These are phyloP conservation scores for Ascochyta lentis DNA, from an alignment of 2,329 filamentous ascomycete species.

Conservation along the genomic window DNA sequence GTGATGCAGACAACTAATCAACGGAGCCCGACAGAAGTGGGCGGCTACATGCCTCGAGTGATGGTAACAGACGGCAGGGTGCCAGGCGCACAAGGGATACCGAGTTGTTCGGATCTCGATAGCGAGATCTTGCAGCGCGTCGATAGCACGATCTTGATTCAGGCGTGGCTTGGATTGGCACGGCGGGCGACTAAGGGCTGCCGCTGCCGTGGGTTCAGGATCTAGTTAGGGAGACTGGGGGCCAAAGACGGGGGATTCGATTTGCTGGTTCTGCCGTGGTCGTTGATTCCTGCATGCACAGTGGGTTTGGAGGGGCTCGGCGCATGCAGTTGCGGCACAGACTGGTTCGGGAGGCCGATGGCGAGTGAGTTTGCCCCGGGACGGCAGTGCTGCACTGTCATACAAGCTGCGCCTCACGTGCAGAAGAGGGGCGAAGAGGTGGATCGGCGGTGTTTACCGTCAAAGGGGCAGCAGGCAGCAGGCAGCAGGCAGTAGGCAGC, in stretches of 20 bases:
- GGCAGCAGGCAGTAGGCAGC: too few relatives aligned
- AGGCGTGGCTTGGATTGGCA: constrained; percentile 1
- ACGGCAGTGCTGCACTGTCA: background rate
- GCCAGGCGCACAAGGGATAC: constrained; percentile 3
- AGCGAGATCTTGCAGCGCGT: constrained; percentile 13
- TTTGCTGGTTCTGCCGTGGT: constrained; percentile 3
- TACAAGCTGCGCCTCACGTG: background rate
- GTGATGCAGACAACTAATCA: background rate
- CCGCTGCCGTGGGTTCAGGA: constrained; percentile 1
- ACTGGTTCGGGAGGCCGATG: background rate
- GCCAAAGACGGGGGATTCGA: constrained; percentile 1
- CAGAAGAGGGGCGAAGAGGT: background rate
- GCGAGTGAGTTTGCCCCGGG: background rate
- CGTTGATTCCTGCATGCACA: constrained; percentile 8
- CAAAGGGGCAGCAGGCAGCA: background rate
- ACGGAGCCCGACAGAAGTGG: constrained; percentile 1
- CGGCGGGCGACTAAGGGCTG: background rate
- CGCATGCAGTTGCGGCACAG: constrained; percentile 11
- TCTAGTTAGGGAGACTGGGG: background rate
- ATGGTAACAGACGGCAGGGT: constrained; percentile 4
- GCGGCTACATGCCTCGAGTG: constrained; percentile 12
- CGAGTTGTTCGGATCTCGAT: constrained; percentile 7
- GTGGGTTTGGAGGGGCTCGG: constrained; percentile 10
- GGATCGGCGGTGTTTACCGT: background rate
- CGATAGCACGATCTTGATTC: constrained; percentile 16